Percentiles rank a stretch among this genome's conserved stretches.
Evolutionary conservation across 345 rosid genomes (phyloP).

Genomic region (Brassica rapa): DNA sequence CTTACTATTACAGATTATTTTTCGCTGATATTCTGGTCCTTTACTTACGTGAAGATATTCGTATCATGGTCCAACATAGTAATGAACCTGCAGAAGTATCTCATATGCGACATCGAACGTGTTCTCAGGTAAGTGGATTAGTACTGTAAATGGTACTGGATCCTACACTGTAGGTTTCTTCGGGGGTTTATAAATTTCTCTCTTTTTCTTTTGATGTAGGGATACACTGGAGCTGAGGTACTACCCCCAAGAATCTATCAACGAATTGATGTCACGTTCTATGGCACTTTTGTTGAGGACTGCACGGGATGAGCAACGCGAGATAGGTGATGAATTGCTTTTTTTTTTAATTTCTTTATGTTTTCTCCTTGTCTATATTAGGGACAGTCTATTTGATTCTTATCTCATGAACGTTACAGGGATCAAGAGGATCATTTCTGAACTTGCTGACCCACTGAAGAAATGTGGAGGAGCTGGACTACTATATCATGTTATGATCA

Average conservation of each 20-base stretch:
- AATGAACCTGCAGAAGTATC: conserved; percentile 69
- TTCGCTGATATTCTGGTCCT: conserved; percentile 1
- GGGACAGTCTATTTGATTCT: conserved; percentile 14
- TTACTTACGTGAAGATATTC: conserved; percentile 58
- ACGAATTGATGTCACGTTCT: conserved; percentile 56
- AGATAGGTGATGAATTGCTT: conserved; percentile 49
- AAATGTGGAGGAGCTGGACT: conserved; percentile 58
- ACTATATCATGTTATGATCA: conserved; percentile 56
- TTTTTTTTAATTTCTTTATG: not conserved
- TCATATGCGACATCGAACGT: conserved; percentile 45
- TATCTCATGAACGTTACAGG: conserved; percentile 46
- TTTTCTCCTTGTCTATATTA: conserved; percentile 1
- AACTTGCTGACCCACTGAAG: conserved; percentile 48
- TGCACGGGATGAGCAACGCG: conserved; percentile 53
- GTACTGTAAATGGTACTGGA: not conserved
- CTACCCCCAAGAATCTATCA: conserved; percentile 53
- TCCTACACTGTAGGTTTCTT: not conserved
- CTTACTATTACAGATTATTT: not conserved
- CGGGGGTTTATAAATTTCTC: not conserved
- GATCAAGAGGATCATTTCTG: conserved; percentile 56
- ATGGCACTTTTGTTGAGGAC: conserved; percentile 79
- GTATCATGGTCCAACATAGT: conserved; percentile 63
- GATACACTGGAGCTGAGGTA: conserved; percentile 64
- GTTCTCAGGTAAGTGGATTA: conserved; percentile 60
- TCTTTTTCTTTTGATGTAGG: conserved; percentile 40